Evolutionary conservation across 1,139 yeast genomes (phyloP).

Genomic region (Pichia sp.): DNA sequence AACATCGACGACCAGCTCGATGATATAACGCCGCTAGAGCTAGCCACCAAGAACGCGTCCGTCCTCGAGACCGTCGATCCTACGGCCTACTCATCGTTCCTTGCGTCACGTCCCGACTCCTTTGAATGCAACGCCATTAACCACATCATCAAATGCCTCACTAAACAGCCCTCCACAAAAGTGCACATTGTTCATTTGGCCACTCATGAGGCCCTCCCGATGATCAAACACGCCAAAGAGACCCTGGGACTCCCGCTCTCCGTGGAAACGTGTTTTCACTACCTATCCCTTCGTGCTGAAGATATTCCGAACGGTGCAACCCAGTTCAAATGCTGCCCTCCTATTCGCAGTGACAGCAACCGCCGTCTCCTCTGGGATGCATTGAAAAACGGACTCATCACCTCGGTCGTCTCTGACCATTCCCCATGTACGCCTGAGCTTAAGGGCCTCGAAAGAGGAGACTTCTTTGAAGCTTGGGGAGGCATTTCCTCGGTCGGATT

Average conservation of each 20-base stretch:
- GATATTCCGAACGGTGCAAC: slow-evolving; percentile 71
- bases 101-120: slow-evolving; percentile 82
- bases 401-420: slow-evolving; percentile 92
- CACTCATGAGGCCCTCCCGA: slow-evolving; percentile 74
- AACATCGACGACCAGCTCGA: slow-evolving; percentile 16
- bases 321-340: slow-evolving; percentile 91
- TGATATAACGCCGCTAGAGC: slow-evolving; percentile 41
- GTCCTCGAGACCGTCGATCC: slow-evolving; percentile 49
- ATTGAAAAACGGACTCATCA: slow-evolving; percentile 56
- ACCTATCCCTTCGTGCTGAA: slow-evolving; percentile 73
- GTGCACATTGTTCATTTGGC: slow-evolving; percentile 90
- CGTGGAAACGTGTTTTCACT: slow-evolving; percentile 94
- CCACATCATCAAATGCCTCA: slow-evolving; percentile 61
- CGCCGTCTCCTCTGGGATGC: slow-evolving; percentile 75
- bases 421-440: slow-evolving; percentile 93
- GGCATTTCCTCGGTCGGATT: slow-evolving; percentile 94
- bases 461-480: slow-evolving; percentile 93
- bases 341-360: slow-evolving; percentile 73
- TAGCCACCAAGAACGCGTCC: slow-evolving; percentile 45
- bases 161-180: slow-evolving; percentile 58
- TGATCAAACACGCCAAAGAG: slow-evolving; percentile 58
- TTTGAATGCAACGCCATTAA: slow-evolving; percentile 83
- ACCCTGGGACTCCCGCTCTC: slow-evolving; percentile 54
- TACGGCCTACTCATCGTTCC: slow-evolving; percentile 65
- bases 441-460: slow-evolving; percentile 77